phyloP scores from a whole-genome alignment of 2,329 filamentous ascomycete genomes.

The Kalmusia sp. region DNA sequence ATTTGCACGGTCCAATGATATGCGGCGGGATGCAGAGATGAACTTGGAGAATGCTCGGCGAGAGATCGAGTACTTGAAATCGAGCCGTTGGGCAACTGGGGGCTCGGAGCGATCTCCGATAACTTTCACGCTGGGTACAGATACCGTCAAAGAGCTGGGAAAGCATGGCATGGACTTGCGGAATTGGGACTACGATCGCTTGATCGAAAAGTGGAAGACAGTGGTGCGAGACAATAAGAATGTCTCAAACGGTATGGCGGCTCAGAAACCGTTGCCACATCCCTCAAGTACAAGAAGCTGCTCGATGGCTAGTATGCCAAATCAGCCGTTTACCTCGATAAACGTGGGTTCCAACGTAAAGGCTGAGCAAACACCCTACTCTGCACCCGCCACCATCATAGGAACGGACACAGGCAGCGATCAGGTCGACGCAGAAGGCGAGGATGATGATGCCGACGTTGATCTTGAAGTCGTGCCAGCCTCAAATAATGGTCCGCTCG shows the following conservation, averaged over 20 bases:
- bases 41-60: constrained; percentile 50
- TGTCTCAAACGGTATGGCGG: constrained; percentile 36
- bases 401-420: constrained; percentile 33
- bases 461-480: constrained; percentile 37
- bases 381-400: constrained; percentile 38
- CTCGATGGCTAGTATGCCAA: constrained; percentile 40
- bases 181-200: constrained; percentile 50
- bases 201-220: constrained; percentile 49
- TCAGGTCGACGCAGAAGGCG: constrained; percentile 45
- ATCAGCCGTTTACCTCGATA: constrained; percentile 25
- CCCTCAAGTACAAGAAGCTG: constrained; percentile 26
- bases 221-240: constrained; percentile 43
- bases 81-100: constrained; percentile 34
- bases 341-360: constrained; percentile 31
- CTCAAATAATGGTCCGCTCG: constrained; percentile 26
- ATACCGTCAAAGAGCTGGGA: constrained; percentile 48
- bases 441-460: constrained; percentile 44
- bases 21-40: constrained; percentile 43
- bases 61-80: constrained; percentile 52
- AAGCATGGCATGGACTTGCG: constrained; percentile 46
- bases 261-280: constrained; percentile 42
- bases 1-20: constrained; percentile 50
- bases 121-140: constrained; percentile 44
- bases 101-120: constrained; percentile 39
- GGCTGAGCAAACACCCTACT: constrained; percentile 29